Percentiles rank a stretch among this genome's conserved stretches.
These are phyloP conservation scores for Schoenoplectus triqueter DNA, from an alignment of 202 grass and related monocot genomes.

Conservation along the genomic window DNA sequence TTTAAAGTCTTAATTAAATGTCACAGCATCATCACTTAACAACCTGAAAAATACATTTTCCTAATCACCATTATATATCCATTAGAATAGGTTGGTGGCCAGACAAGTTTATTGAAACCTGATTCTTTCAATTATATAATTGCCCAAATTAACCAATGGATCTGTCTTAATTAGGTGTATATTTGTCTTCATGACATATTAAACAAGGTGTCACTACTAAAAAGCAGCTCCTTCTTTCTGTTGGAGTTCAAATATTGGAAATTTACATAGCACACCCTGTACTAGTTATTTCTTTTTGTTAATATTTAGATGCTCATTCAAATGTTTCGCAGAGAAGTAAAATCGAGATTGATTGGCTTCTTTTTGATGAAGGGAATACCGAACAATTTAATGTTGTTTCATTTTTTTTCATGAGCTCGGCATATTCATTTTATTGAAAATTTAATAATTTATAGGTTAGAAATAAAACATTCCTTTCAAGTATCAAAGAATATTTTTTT, in stretches of 20 bases:
- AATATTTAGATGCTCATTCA: background rate
- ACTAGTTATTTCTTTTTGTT: background rate
- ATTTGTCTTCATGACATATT: constrained; percentile 11
- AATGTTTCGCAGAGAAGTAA: background rate
- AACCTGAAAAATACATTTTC: constrained; percentile 26
- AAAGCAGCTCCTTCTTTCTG: background rate
- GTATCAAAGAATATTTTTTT: background rate
- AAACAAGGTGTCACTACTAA: background rate
- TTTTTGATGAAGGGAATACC: background rate
- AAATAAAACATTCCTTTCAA: background rate
- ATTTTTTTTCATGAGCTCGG: background rate
- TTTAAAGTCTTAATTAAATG: constrained; percentile 10
- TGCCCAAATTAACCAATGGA: constrained; percentile 11
- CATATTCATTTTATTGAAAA: background rate
- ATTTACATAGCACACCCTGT: background rate
- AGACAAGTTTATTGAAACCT: constrained; percentile 16
- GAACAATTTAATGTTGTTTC: background rate
- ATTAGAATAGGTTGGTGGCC: constrained; percentile 17
- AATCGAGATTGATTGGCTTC: background rate
- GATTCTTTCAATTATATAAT: constrained; percentile 13
- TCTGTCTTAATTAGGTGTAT: background rate
- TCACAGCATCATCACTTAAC: background rate
- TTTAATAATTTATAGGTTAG: background rate
- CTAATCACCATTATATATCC: background rate
- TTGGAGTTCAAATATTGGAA: background rate